Evolutionary conservation across 768 basidiomycete species (phyloP).

Genomic region (Termitomyces sp.): DNA sequence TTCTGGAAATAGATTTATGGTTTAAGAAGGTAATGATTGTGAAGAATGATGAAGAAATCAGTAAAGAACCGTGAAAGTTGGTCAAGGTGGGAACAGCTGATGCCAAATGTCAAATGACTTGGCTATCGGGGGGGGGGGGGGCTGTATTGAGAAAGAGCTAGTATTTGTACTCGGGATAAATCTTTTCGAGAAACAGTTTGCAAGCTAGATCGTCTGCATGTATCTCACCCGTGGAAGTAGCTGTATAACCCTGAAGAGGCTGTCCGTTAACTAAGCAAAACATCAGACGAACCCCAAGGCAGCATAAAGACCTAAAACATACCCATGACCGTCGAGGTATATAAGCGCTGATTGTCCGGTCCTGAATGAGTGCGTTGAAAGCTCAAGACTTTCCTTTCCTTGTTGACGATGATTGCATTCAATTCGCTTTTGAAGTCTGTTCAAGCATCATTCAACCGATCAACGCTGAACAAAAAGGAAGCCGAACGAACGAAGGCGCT

Average conservation of each 20-base stretch:
- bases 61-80: neutral
- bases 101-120: neutral
- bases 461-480: neutral
- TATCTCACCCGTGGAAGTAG: neutral
- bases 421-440: conserved; percentile 1
- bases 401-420: neutral
- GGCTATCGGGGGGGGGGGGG: neutral
- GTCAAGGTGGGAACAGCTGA: neutral
- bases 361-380: neutral
- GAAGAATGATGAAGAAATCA: neutral
- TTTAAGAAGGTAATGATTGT: neutral
- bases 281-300: neutral
- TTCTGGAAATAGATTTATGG: neutral
- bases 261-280: neutral
- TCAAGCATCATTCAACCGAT: neutral
- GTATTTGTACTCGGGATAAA: neutral
- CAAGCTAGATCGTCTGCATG: neutral
- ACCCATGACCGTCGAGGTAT: neutral
- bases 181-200: neutral
- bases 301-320: neutral
- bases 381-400: neutral
- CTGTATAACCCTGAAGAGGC: neutral
- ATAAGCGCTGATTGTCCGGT: neutral
- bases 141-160: neutral
- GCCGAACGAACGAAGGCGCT: neutral